These are phyloP conservation scores for Kwoniella bestiolae DNA, from an alignment of 768 basidiomycete genomes.

Conservation along the genomic window DNA sequence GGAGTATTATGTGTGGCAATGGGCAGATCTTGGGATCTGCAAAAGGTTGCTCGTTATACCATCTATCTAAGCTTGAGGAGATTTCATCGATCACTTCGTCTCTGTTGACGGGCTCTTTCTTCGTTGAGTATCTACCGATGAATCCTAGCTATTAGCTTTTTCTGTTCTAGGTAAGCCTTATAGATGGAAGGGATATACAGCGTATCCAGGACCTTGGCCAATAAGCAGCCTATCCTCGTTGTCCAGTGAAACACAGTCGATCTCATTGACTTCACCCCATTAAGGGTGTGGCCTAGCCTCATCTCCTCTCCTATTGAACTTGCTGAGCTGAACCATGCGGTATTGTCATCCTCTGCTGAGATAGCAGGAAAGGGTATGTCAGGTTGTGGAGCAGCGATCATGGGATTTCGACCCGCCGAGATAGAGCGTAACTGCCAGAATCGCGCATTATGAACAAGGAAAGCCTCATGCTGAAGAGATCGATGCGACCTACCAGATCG, in stretches of 20 bases:
- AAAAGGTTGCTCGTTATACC: slow-evolving; percentile 4
- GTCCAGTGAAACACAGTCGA: slow-evolving; percentile 3
- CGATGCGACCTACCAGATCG: slow-evolving; percentile 1
- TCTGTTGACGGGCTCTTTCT: background rate
- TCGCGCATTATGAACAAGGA: too few relatives aligned
- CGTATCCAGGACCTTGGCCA: background rate
- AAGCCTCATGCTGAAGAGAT: too few relatives aligned
- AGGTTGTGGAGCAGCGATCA: background rate
- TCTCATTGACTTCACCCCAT: slow-evolving; percentile 4
- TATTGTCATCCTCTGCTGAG: background rate
- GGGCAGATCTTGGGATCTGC: background rate
- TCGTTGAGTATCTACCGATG: background rate
- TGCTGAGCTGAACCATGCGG: background rate
- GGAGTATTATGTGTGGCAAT: background rate
- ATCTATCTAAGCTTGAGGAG: background rate
- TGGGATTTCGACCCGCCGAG: slow-evolving; percentile 1
- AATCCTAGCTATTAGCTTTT: too few relatives aligned
- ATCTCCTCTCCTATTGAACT: background rate
- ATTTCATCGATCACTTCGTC: background rate
- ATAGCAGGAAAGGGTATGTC: slow-evolving; percentile 1
- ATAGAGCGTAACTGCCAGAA: background rate
- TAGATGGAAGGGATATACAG: background rate
- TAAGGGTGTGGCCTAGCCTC: background rate
- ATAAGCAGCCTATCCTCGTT: slow-evolving; percentile 1
- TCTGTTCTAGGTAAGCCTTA: too few relatives aligned